These are phyloP conservation scores for Meira nashicola DNA, from an alignment of 1,284 basidiomycete genomes.

Conservation along the genomic window DNA sequence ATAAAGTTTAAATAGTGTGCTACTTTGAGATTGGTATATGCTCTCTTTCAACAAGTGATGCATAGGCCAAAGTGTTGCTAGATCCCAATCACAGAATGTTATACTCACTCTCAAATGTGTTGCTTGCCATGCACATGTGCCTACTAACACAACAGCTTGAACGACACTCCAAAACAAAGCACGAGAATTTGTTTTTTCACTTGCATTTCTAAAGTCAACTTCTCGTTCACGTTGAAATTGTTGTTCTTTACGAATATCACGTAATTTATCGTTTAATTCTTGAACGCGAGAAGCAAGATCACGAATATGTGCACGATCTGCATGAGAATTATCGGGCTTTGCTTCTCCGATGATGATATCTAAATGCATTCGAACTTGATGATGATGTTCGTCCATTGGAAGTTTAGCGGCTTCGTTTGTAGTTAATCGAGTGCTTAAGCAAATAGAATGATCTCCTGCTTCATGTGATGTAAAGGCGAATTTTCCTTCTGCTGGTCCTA, in stretches of 20 bases:
- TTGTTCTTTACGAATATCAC: slow-evolving; percentile 89
- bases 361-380: slow-evolving; percentile 89
- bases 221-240: slow-evolving; percentile 93
- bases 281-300: slow-evolving; percentile 79
- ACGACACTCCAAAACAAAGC: slow-evolving; percentile 88
- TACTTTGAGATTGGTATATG: too few relatives aligned
- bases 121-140: slow-evolving; percentile 80
- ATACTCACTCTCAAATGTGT: slow-evolving; percentile 7
- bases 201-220: slow-evolving; percentile 80
- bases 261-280: slow-evolving; percentile 85
- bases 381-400: slow-evolving; percentile 56
- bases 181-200: slow-evolving; percentile 77
- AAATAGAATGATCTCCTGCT: slow-evolving; percentile 93
- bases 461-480: slow-evolving; percentile 98
- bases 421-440: slow-evolving; percentile 69
- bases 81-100: too few relatives aligned
- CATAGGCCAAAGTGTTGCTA: too few relatives aligned
- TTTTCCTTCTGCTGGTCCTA: slow-evolving; percentile 78
- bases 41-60: too few relatives aligned
- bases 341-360: slow-evolving; percentile 85
- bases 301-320: slow-evolving; percentile 64
- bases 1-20: too few relatives aligned
- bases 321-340: slow-evolving; percentile 62
- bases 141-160: slow-evolving; percentile 78
- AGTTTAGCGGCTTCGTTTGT: slow-evolving; percentile 2